phyloP scores from a whole-genome alignment of 2,329 filamentous ascomycete species.

The Balansia obtecta region DNA sequence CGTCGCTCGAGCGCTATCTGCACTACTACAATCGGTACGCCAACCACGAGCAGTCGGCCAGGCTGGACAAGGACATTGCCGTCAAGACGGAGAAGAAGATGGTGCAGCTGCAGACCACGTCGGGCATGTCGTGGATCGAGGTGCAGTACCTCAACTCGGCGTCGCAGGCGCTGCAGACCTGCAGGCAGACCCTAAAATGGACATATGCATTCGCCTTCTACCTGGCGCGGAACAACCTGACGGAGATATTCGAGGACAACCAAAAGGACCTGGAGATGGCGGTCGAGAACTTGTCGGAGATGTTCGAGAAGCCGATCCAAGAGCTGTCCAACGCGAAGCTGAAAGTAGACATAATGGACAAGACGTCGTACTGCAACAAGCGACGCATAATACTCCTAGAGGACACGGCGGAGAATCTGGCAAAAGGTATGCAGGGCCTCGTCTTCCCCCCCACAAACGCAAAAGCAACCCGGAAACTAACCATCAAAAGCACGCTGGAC shows the following conservation, averaged over 20 bases:
- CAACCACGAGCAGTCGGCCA: conserved; percentile 96
- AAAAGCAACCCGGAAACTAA: neutral
- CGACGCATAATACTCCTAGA: conserved; percentile 79
- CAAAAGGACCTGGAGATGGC: conserved; percentile 97
- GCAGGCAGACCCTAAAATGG: conserved; percentile 98
- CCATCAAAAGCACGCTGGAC: conserved; percentile 29
- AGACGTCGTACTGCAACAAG: conserved; percentile 94
- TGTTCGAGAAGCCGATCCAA: conserved; percentile 95
- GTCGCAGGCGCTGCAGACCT: conserved; percentile 86
- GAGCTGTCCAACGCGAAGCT: conserved; percentile 78
- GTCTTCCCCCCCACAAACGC: neutral
- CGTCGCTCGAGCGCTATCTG: conserved; percentile 87
- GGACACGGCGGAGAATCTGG: conserved; percentile 86
- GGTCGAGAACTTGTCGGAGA: conserved; percentile 91
- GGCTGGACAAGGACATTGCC: conserved; percentile 91
- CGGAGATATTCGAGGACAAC: conserved; percentile 96
- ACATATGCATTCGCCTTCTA: conserved; percentile 99
- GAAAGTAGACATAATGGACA: conserved; percentile 97
- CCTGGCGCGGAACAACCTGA: conserved; percentile 87
- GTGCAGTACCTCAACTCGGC: conserved; percentile 93
- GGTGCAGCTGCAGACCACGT: conserved; percentile 86
- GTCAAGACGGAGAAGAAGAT: conserved; percentile 98
- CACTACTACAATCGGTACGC: conserved; percentile 99
- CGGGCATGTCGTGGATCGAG: conserved; percentile 97
- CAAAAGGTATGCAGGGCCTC: conserved; percentile 47